phyloP scores from a whole-genome alignment of 192 early-diverging fungal genomes.

The Coemansia sp. region DNA sequence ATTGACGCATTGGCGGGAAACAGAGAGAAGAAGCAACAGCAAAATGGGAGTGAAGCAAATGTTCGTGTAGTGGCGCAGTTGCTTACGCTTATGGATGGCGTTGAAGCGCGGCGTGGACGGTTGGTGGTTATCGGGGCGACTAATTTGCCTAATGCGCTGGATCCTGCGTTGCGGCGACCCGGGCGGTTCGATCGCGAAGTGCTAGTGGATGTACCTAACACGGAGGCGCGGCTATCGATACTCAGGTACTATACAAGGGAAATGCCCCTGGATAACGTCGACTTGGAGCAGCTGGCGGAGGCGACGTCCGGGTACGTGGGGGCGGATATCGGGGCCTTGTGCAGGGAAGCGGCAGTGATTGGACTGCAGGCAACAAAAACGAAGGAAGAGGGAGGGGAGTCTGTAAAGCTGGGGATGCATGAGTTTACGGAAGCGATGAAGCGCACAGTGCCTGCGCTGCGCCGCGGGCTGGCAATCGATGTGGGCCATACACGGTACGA shows the following conservation, averaged over 20 bases:
- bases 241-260: slow-evolving; percentile 60
- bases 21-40: slow-evolving; percentile 9
- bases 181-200: slow-evolving; percentile 98
- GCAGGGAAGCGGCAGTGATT: slow-evolving; percentile 74
- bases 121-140: slow-evolving; percentile 98
- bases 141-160: slow-evolving; percentile 95
- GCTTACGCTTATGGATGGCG: slow-evolving; percentile 99
- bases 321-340: slow-evolving; percentile 85
- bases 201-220: slow-evolving; percentile 84
- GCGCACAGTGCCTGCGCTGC: slow-evolving; percentile 69
- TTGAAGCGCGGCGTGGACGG: slow-evolving; percentile 93
- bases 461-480: slow-evolving; percentile 67
- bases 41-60: neutral
- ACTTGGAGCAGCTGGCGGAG: slow-evolving; percentile 59
- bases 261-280: slow-evolving; percentile 62
- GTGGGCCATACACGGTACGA: slow-evolving; percentile 70
- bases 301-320: slow-evolving; percentile 90
- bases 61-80: slow-evolving; percentile 96
- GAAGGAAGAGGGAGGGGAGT: neutral
- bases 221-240: slow-evolving; percentile 62
- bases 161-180: slow-evolving; percentile 92
- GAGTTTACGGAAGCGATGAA: slow-evolving; percentile 72
- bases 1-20: slow-evolving; percentile 64
- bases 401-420: slow-evolving; percentile 35
- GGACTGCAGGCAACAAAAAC: neutral